phyloP scores from a whole-genome alignment of 352 stramenopile genomes.

The Phytopythium helicoides region DNA sequence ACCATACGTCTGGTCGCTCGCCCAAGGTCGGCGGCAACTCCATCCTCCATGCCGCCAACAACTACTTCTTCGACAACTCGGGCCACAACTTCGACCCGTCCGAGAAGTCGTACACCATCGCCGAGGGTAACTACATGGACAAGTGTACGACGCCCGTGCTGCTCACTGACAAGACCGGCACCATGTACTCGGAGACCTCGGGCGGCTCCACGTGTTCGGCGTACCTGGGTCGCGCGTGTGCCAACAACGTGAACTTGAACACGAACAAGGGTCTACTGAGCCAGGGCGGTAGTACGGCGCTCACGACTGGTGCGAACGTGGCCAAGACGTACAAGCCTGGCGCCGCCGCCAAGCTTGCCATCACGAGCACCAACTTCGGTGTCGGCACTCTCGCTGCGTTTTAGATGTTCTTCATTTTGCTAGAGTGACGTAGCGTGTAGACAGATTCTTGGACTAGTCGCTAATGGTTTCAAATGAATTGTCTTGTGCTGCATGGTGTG shows the following conservation, averaged over 20 bases:
- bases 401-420: too few species aligned
- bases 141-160: slow-evolving; percentile 19
- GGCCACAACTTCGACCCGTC: slow-evolving; percentile 13
- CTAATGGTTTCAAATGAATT: too few species aligned
- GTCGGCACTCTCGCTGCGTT: slow-evolving; percentile 14
- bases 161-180: slow-evolving; percentile 9
- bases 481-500: too few species aligned
- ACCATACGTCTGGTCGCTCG: slow-evolving; percentile 27
- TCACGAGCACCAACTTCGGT: slow-evolving; percentile 19
- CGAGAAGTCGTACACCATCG: slow-evolving; percentile 15
- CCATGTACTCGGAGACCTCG: slow-evolving; percentile 11
- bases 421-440: too few species aligned
- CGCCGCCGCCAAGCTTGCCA: slow-evolving; percentile 11
- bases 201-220: slow-evolving; percentile 13
- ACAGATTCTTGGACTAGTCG: too few species aligned
- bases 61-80: slow-evolving; percentile 23
- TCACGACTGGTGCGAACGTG: slow-evolving; percentile 10
- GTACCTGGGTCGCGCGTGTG: slow-evolving; percentile 15
- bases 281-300: slow-evolving; percentile 15
- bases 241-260: slow-evolving; percentile 13
- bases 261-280: slow-evolving; percentile 16
- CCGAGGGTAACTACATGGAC: slow-evolving; percentile 27
- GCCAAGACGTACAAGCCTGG: slow-evolving; percentile 15
- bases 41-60: slow-evolving; percentile 20
- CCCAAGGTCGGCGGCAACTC: slow-evolving; percentile 25